A percentile compares a stretch with the other conserved stretches of the same genome.
Conservation (phyloP, 345 rosid species). For the Adansonia digitata region DNA sequence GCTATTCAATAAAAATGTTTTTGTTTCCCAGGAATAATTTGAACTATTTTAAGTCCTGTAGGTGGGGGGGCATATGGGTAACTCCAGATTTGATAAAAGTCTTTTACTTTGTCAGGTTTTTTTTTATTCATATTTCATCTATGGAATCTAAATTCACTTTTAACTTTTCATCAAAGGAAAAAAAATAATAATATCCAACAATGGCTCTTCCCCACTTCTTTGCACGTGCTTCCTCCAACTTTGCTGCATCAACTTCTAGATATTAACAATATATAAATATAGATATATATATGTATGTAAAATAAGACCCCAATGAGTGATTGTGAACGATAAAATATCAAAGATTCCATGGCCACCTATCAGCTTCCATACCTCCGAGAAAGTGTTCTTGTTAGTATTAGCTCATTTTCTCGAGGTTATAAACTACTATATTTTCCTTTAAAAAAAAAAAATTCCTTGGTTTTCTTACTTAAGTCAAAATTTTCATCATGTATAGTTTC, state of each 20-base stretch:
- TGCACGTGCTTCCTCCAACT: conserved; percentile 53
- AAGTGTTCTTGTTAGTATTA: conserved; percentile 2
- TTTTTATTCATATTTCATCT: conserved; percentile 11
- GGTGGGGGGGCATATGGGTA: not conserved
- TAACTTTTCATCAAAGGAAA: conserved; percentile 35
- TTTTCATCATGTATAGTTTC: conserved; percentile 33
- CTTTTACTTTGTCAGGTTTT: conserved; percentile 10
- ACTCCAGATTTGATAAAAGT: not conserved
- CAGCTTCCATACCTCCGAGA: conserved; percentile 7
- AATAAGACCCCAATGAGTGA: conserved; percentile 22
- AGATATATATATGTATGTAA: not conserved
- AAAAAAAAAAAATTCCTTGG: no score
- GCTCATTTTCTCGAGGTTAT: conserved; percentile 24
- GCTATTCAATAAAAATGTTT: not conserved
- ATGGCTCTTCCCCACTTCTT: conserved; percentile 34
- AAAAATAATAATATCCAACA: conserved; percentile 32
- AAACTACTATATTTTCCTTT: not conserved
- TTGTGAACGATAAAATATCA: conserved; percentile 33
- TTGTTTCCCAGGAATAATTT: not conserved
- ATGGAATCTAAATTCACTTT: conserved; percentile 46
- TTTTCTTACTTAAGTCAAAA: conserved; percentile 26
- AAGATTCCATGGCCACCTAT: conserved; percentile 40
- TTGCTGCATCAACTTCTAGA: conserved; percentile 33
- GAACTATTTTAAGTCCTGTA: not conserved
- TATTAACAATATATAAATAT: conserved; percentile 14